These are phyloP conservation scores for Ophiostoma tasmaniense DNA, from an alignment of 2,329 filamentous ascomycete genomes.

Conservation along the genomic window DNA sequence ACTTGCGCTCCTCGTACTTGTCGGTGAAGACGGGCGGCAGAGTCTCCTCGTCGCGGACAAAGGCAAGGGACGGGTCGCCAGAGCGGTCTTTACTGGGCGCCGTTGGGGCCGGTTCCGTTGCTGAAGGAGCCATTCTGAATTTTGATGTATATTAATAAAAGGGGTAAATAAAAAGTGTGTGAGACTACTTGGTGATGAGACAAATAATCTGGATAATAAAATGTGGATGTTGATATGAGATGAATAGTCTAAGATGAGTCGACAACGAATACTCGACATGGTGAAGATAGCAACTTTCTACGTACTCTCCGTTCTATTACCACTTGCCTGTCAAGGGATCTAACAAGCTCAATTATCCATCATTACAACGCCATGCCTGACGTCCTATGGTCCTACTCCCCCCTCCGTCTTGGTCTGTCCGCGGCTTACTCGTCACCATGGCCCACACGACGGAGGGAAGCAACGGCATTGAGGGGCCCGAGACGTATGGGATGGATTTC, in stretches of 20 bases:
- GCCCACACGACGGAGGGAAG: not conserved
- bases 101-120: not conserved
- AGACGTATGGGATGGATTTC: not conserved
- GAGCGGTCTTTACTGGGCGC: constrained; percentile 13
- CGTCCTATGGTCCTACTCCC: not conserved
- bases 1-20: constrained; percentile 36
- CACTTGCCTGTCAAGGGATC: not conserved
- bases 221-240: not conserved
- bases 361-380: not conserved
- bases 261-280: not conserved
- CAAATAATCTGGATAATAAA: too few relatives aligned
- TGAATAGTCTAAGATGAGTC: not conserved
- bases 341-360: not conserved
- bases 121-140: constrained; percentile 17
- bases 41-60: constrained; percentile 14
- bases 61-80: constrained; percentile 19
- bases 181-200: too few relatives aligned
- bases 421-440: not conserved
- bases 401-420: not conserved
- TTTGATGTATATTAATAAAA: not conserved
- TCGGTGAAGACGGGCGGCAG: constrained; percentile 20
- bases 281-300: not conserved
- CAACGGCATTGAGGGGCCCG: not conserved
- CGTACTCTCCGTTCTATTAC: not conserved
- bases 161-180: too few relatives aligned